A percentile compares a stretch with the other conserved stretches of the same genome.
phyloP scores from a whole-genome alignment of 2,329 filamentous ascomycete species.

The Alternaria triticimaculans region DNA sequence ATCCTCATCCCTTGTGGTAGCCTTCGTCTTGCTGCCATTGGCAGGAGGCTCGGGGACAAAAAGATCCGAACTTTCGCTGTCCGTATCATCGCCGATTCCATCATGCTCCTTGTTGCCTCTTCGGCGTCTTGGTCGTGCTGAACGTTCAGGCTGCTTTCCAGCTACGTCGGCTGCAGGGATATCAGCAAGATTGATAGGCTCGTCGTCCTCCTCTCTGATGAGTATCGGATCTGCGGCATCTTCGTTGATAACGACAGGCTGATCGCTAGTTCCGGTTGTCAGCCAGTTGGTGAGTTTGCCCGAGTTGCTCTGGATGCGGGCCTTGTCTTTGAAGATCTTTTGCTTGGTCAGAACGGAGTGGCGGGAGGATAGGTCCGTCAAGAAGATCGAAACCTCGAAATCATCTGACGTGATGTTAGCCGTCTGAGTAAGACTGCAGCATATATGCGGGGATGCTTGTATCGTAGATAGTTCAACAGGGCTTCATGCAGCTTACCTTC shows the following conservation, averaged over 20 bases:
- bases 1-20: constrained; percentile 12
- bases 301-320: constrained; percentile 54
- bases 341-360: constrained; percentile 87
- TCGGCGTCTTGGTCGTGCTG: constrained; percentile 24
- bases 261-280: constrained; percentile 48
- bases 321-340: constrained; percentile 68
- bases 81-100: constrained; percentile 26
- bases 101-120: constrained; percentile 13
- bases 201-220: constrained; percentile 66
- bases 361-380: constrained; percentile 83
- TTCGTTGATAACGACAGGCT: constrained; percentile 52
- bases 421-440: constrained; percentile 18
- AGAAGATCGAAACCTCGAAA: constrained; percentile 93
- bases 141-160: constrained; percentile 14
- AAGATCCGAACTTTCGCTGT: constrained; percentile 46
- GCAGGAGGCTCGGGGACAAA: constrained; percentile 22
- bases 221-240: constrained; percentile 53
- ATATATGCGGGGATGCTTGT: constrained; percentile 1
- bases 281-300: constrained; percentile 57
- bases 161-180: constrained; percentile 59
- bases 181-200: constrained; percentile 56
- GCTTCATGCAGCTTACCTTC: constrained; percentile 65
- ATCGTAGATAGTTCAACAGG: neutral
- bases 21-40: constrained; percentile 30
- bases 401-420: constrained; percentile 68